These are phyloP conservation scores for Gossypium longicalyx DNA, from an alignment of 345 rosid species.

Conservation along the genomic window DNA sequence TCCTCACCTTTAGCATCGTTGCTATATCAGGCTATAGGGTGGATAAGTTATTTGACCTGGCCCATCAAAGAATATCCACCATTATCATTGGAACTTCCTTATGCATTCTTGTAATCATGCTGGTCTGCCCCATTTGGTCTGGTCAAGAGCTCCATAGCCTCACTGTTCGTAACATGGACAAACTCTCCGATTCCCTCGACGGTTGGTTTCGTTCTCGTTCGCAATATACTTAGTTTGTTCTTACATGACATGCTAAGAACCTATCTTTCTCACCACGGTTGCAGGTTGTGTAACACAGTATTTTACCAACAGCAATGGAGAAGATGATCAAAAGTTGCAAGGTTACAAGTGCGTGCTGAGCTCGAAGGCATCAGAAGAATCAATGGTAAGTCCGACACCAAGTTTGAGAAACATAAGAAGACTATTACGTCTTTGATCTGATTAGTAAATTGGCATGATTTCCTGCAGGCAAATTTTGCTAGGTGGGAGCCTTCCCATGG, in stretches of 20 bases:
- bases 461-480: constrained; percentile 36
- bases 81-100: constrained; percentile 56
- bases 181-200: constrained; percentile 55
- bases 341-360: constrained; percentile 42
- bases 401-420: too few species aligned
- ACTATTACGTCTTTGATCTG: background rate
- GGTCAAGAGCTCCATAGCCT: constrained; percentile 67
- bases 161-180: constrained; percentile 48
- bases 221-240: background rate
- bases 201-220: constrained; percentile 32
- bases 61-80: constrained; percentile 61
- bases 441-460: background rate
- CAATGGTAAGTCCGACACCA: constrained; percentile 28
- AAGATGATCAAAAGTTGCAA: constrained; percentile 22
- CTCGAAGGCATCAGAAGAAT: constrained; percentile 45
- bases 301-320: constrained; percentile 22
- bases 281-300: constrained; percentile 39
- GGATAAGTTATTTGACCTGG: constrained; percentile 48
- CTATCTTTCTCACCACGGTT: background rate
- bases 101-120: constrained; percentile 52
- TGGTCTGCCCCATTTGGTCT: constrained; percentile 71
- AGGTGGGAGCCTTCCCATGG: constrained; percentile 61
- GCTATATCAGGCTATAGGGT: constrained; percentile 66
- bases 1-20: constrained; percentile 71
- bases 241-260: background rate